Conservation (phyloP, 768 basidiomycete genomes). For the Candolleomyces aberdarensis region DNA sequence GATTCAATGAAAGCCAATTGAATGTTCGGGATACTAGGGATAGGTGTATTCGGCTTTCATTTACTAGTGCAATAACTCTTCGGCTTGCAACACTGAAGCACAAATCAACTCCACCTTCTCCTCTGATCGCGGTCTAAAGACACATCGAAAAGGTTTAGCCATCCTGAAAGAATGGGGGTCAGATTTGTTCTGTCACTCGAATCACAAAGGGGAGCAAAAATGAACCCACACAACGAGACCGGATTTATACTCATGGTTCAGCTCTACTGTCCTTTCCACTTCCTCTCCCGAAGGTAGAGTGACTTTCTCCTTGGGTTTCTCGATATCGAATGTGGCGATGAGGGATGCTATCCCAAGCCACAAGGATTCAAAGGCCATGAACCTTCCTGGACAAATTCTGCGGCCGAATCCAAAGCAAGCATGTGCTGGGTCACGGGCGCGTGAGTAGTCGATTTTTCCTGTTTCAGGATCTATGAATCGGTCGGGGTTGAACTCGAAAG, state of each 20-base stretch:
- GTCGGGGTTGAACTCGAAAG: slow-evolving; percentile 39
- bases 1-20: too few relatives aligned
- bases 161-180: background rate
- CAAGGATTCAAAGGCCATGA: slow-evolving; percentile 22
- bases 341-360: slow-evolving; percentile 23
- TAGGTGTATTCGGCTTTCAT: background rate
- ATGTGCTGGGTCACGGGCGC: slow-evolving; percentile 23
- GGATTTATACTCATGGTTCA: slow-evolving; percentile 12
- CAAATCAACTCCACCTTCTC: slow-evolving; percentile 2
- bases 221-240: slow-evolving; percentile 17
- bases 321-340: slow-evolving; percentile 19
- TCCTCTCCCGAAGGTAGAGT: background rate
- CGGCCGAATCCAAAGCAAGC: slow-evolving; percentile 31
- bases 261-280: slow-evolving; percentile 10
- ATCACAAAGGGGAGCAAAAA: background rate
- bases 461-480: slow-evolving; percentile 28
- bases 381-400: slow-evolving; percentile 23
- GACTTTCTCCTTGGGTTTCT: slow-evolving; percentile 19
- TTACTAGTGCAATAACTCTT: too few relatives aligned
- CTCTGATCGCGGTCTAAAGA: slow-evolving; percentile 8
- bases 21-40: background rate
- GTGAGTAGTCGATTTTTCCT: slow-evolving; percentile 18
- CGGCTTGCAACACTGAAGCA: background rate
- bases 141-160: slow-evolving; percentile 12
- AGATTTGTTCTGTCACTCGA: too few relatives aligned